Conservation (phyloP, 1,139 yeast species). For the Magnusiomyces fungicola region DNA sequence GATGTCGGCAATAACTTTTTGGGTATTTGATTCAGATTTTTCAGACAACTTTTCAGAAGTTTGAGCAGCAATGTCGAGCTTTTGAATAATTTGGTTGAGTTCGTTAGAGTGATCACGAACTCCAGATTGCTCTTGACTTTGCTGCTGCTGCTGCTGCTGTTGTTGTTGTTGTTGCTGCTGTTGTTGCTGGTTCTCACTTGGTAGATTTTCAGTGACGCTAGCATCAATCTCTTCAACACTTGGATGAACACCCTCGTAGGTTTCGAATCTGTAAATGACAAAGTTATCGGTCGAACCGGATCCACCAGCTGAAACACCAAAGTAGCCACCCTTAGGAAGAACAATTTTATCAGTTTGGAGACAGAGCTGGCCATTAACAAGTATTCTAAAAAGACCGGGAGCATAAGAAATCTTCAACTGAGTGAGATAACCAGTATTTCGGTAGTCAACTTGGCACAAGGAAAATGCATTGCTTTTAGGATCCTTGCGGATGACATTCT, state of each 20-base stretch:
- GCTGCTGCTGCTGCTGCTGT: slow-evolving; percentile 82
- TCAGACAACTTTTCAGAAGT: too few relatives aligned
- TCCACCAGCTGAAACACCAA: slow-evolving; percentile 34
- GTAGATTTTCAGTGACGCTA: not conserved
- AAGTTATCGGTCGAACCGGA: slow-evolving; percentile 30
- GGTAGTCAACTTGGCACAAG: slow-evolving; percentile 32
- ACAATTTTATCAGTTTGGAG: slow-evolving; percentile 30
- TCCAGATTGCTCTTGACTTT: slow-evolving; percentile 36
- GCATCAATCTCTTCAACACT: slow-evolving; percentile 11
- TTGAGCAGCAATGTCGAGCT: slow-evolving; percentile 8
- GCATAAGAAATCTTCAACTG: slow-evolving; percentile 31
- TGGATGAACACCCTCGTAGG: slow-evolving; percentile 15
- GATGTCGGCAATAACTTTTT: slow-evolving; percentile 18
- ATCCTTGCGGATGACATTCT: slow-evolving; percentile 8
- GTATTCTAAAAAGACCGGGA: slow-evolving; percentile 29
- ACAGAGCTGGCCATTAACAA: slow-evolving; percentile 35
- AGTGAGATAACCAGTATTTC: slow-evolving; percentile 31
- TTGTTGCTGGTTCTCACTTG: slow-evolving; percentile 6
- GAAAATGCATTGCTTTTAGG: slow-evolving; percentile 30
- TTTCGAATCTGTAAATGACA: slow-evolving; percentile 22
- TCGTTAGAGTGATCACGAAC: too few relatives aligned
- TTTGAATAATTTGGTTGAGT: too few relatives aligned
- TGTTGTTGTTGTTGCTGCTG: slow-evolving; percentile 12
- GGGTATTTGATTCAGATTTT: slow-evolving; percentile 10
- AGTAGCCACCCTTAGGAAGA: slow-evolving; percentile 29